Conservation (phyloP, 2,329 filamentous ascomycete species). For the Colletotrichum navitas region DNA sequence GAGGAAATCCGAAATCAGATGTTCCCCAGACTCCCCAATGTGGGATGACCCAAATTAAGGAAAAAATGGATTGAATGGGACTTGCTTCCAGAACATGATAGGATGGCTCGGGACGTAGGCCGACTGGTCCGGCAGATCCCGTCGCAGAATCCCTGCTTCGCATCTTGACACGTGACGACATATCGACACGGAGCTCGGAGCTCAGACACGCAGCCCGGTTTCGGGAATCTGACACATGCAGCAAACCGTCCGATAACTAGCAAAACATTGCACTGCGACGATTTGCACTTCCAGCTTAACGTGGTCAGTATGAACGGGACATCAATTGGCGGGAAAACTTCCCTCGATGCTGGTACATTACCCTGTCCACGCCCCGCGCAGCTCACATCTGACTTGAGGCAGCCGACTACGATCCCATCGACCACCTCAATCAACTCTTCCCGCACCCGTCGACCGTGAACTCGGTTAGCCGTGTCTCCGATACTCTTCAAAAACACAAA, state of each 20-base stretch:
- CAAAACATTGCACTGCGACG: not conserved
- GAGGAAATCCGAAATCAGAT: not conserved
- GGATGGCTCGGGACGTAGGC: slow-evolving; percentile 1
- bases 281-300: not conserved
- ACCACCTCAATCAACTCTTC: slow-evolving; percentile 94
- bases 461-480: slow-evolving; percentile 80
- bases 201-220: slow-evolving; percentile 19
- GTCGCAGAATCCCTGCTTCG: slow-evolving; percentile 4
- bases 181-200: slow-evolving; percentile 28
- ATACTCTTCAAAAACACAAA: slow-evolving; percentile 79
- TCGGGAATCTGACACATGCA: slow-evolving; percentile 31
- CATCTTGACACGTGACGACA: slow-evolving; percentile 39
- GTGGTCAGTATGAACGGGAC: slow-evolving; percentile 56
- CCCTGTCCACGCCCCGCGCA: slow-evolving; percentile 28
- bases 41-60: slow-evolving; percentile 31
- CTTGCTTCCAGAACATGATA: slow-evolving; percentile 28
- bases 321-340: slow-evolving; percentile 50
- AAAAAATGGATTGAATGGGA: slow-evolving; percentile 3
- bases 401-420: slow-evolving; percentile 90
- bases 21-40: slow-evolving; percentile 37
- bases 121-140: slow-evolving; percentile 30
- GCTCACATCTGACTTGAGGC: slow-evolving; percentile 44
- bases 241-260: slow-evolving; percentile 4
- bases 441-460: slow-evolving; percentile 87
- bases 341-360: slow-evolving; percentile 60